These are phyloP conservation scores for Amaranthus cruentus DNA, from an alignment of 148 eudicot genomes.

Conservation along the genomic window DNA sequence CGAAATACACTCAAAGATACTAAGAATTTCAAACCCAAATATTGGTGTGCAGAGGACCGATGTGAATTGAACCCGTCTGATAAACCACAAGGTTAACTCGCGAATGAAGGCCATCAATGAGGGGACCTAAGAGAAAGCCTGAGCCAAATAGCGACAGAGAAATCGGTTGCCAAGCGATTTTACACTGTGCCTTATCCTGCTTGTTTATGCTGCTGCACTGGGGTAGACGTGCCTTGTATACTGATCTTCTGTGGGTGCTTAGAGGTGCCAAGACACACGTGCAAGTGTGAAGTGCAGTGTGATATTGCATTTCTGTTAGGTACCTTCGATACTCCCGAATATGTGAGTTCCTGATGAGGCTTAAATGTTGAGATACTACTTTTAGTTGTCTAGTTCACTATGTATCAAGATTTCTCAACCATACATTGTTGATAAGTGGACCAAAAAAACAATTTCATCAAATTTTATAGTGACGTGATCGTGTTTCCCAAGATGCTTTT, in stretches of 20 bases:
- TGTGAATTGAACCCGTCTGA: constrained; percentile 61
- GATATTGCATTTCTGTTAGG: constrained; percentile 21
- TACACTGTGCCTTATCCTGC: constrained; percentile 15
- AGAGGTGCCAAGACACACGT: background rate
- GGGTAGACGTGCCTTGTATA: background rate
- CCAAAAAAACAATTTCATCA: background rate
- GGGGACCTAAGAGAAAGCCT: constrained; percentile 69
- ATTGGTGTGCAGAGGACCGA: constrained; percentile 82
- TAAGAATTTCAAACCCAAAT: constrained; percentile 45
- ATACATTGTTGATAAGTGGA: background rate
- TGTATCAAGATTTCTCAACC: constrained; percentile 1
- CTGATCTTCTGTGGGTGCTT: constrained; percentile 5
- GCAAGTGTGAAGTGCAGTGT: constrained; percentile 8
- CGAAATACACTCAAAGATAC: background rate
- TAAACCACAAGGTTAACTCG: constrained; percentile 63
- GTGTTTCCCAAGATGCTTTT: too few relatives aligned
- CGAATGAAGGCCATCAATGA: constrained; percentile 75
- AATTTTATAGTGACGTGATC: too few relatives aligned
- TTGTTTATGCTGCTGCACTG: constrained; percentile 31
- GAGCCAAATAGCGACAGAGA: constrained; percentile 53
- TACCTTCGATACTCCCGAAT: background rate
- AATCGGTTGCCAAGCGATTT: constrained; percentile 33
- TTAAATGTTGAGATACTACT: background rate
- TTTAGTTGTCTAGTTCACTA: background rate
- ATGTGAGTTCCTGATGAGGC: background rate